Conservation (phyloP, 2,329 filamentous ascomycete species). For the Phialophora verrucosa region DNA sequence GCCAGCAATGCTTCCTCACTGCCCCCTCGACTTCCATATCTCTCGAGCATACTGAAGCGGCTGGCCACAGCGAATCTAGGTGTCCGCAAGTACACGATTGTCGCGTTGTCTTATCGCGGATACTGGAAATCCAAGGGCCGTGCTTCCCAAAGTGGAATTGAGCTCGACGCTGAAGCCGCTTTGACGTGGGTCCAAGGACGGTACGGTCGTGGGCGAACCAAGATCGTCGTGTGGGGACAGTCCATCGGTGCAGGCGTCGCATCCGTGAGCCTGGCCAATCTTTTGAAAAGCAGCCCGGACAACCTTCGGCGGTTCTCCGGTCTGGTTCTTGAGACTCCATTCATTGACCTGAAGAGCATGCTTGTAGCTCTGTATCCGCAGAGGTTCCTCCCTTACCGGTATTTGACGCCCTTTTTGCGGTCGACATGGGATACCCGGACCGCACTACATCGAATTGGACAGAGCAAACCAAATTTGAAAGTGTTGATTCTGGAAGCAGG, state of each 20-base stretch:
- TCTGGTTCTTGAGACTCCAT: conserved; percentile 76
- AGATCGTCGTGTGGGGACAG: conserved; percentile 74
- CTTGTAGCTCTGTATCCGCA: conserved; percentile 75
- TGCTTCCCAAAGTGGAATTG: conserved; percentile 72
- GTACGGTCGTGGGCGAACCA: conserved; percentile 42
- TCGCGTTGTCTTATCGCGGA: conserved; percentile 67
- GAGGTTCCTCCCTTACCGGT: conserved; percentile 77
- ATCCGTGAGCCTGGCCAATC: conserved; percentile 47
- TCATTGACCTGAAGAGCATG: conserved; percentile 73
- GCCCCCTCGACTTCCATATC: conserved; percentile 53
- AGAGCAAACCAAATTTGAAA: conserved; percentile 31
- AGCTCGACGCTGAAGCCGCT: conserved; percentile 69
- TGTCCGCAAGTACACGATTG: conserved; percentile 45
- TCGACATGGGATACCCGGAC: conserved; percentile 60
- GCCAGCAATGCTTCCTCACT: conserved; percentile 52
- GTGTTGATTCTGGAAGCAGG: conserved; percentile 51
- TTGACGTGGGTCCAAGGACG: conserved; percentile 63
- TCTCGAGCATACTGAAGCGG: conserved; percentile 53
- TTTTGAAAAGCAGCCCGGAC: conserved; percentile 25
- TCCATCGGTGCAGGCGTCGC: conserved; percentile 76
- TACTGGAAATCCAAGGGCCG: conserved; percentile 77
- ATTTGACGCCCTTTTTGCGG: conserved; percentile 74
- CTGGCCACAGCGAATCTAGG: conserved; percentile 25
- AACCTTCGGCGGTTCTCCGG: conserved; percentile 45
- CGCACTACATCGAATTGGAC: conserved; percentile 50